These are phyloP conservation scores for Antitrichia curtipendula DNA, from an alignment of 225 moss, liverwort and hornwort genomes.

Conservation along the genomic window DNA sequence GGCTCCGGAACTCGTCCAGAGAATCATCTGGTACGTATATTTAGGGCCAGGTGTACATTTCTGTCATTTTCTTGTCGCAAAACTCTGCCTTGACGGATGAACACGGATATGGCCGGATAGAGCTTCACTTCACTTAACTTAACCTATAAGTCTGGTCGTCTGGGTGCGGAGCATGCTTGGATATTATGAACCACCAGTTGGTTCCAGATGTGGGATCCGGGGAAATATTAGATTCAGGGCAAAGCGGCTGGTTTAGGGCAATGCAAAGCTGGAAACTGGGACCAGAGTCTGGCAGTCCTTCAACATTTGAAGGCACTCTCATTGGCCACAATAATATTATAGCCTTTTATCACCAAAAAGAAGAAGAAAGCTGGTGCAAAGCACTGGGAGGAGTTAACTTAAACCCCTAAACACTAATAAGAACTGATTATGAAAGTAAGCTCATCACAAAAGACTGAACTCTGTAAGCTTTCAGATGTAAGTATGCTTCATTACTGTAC, in stretches of 20 bases:
- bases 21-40: not conserved
- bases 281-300: not conserved
- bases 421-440: too few relatives aligned
- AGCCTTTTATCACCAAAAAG: not conserved
- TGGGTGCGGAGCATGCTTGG: not conserved
- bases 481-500: not conserved
- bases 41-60: not conserved
- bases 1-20: not conserved
- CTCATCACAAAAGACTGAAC: not conserved
- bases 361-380: too few relatives aligned
- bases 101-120: not conserved
- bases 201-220: not conserved
- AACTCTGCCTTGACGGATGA: not conserved
- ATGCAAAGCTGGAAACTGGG: not conserved
- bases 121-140: too few relatives aligned
- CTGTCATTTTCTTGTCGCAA: not conserved
- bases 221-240: not conserved
- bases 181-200: not conserved
- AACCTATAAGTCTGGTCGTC: not conserved
- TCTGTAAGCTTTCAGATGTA: not conserved
- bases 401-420: not conserved
- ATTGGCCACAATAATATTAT: not conserved
- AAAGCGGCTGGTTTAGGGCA: not conserved
- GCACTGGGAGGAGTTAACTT: too few relatives aligned
- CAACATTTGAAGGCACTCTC: too few relatives aligned